phyloP scores from a whole-genome alignment of 2,329 filamentous ascomycete species.

The Fusarium nematophilum region DNA sequence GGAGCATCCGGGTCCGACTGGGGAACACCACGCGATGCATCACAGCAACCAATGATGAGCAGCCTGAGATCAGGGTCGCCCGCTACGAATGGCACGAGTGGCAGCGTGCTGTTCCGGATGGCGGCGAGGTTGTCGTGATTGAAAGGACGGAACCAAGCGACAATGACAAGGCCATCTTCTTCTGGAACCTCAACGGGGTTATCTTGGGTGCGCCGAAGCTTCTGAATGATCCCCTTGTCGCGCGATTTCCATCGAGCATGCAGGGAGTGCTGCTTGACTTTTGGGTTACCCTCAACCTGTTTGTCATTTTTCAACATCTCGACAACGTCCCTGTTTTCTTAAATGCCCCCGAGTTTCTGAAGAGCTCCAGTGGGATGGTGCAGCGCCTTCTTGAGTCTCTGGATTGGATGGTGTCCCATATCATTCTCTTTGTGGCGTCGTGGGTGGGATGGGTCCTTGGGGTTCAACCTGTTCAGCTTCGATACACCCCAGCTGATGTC shows the following conservation, averaged over 20 bases:
- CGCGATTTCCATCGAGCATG: conserved; percentile 15
- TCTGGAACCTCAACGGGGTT: conserved; percentile 60
- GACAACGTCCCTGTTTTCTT: conserved; percentile 48
- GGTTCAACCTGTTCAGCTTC: background rate
- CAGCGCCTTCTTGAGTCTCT: background rate
- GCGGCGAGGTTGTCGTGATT: conserved; percentile 54
- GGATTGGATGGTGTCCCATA: conserved; percentile 7
- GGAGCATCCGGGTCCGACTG: conserved; percentile 46
- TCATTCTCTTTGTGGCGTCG: background rate
- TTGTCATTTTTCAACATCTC: conserved; percentile 42
- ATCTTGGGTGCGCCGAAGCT: conserved; percentile 44
- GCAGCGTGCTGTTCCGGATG: conserved; percentile 51
- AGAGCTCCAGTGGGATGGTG: accelerated
- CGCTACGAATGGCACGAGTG: conserved; percentile 58
- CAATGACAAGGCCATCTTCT: conserved; percentile 59
- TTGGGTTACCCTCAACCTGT: conserved; percentile 47
- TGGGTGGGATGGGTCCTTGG: conserved; percentile 9
- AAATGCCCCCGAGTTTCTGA: background rate
- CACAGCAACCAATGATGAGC: conserved; percentile 24
- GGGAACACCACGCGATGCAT: conserved; percentile 30
- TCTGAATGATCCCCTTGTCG: background rate
- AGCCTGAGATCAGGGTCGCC: conserved; percentile 50
- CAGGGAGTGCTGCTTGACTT: conserved; percentile 35
- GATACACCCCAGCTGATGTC: conserved; percentile 9
- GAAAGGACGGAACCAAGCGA: conserved; percentile 61